Evolutionary conservation across 2,329 filamentous ascomycete genomes (phyloP).

Genomic region (Massarina eburnea): DNA sequence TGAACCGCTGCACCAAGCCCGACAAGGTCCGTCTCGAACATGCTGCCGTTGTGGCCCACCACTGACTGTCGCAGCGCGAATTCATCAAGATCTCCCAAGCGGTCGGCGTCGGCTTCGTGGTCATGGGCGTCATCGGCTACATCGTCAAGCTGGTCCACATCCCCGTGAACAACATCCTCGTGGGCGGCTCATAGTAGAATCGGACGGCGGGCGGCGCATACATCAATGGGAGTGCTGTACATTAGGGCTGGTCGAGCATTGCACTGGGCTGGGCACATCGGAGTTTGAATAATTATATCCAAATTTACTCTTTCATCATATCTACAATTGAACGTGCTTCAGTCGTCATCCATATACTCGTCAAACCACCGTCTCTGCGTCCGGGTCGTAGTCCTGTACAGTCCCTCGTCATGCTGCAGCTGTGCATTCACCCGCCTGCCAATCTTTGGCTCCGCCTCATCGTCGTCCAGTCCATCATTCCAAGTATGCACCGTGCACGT

Average conservation of each 20-base stretch:
- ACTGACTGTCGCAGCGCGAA: slow-evolving; percentile 29
- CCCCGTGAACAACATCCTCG: slow-evolving; percentile 57
- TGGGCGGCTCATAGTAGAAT: slow-evolving; percentile 45
- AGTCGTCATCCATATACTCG: slow-evolving; percentile 33
- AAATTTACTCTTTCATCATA: slow-evolving; percentile 22
- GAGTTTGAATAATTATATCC: slow-evolving; percentile 39
- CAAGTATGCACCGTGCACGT: slow-evolving; percentile 79
- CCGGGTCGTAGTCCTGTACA: slow-evolving; percentile 32
- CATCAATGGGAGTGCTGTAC: slow-evolving; percentile 26
- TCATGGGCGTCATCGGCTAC: slow-evolving; percentile 58
- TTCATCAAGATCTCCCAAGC: slow-evolving; percentile 53
- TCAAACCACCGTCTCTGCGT: slow-evolving; percentile 29
- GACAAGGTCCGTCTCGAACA: slow-evolving; percentile 27
- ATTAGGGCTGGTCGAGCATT: slow-evolving; percentile 23
- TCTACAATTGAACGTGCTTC: not conserved
- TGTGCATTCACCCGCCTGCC: slow-evolving; percentile 40
- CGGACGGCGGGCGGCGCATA: not conserved
- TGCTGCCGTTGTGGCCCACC: too few species aligned
- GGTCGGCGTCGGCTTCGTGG: slow-evolving; percentile 55
- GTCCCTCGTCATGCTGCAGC: slow-evolving; percentile 39
- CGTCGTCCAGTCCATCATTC: slow-evolving; percentile 68
- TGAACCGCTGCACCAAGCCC: slow-evolving; percentile 53
- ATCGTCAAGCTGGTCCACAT: slow-evolving; percentile 57
- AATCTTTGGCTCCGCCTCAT: slow-evolving; percentile 50
- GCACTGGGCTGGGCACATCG: slow-evolving; percentile 23